These are phyloP conservation scores for Daedaleopsis sinensis DNA, from an alignment of 768 basidiomycete species.

Conservation along the genomic window DNA sequence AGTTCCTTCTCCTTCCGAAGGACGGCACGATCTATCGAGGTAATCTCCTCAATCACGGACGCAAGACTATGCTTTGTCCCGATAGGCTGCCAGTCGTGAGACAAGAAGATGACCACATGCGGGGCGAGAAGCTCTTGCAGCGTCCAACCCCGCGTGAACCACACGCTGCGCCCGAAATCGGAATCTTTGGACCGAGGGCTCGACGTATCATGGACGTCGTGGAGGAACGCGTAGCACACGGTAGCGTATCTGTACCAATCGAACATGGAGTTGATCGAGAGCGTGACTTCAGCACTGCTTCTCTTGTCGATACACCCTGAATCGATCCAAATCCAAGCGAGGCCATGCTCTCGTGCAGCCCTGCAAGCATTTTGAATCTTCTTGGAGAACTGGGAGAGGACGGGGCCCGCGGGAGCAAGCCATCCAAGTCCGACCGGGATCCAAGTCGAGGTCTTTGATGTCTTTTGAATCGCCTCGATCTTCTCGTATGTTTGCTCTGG, in stretches of 20 bases:
- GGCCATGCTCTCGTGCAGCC: neutral
- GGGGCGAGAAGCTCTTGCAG: constrained; percentile 10
- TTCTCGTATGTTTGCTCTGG: neutral
- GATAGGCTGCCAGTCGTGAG: neutral
- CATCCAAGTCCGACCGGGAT: too few relatives aligned
- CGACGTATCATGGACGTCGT: neutral
- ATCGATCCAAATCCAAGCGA: neutral
- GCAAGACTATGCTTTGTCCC: constrained; percentile 3
- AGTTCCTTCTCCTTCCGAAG: neutral
- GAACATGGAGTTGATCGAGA: constrained; percentile 1
- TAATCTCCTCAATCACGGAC: neutral
- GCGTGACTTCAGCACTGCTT: neutral
- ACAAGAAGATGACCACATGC: constrained; percentile 5
- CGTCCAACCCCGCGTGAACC: constrained; percentile 12
- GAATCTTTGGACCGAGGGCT: neutral
- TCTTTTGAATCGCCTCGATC: neutral
- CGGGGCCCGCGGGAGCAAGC: neutral
- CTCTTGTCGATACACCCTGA: neutral
- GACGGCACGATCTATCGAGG: constrained; percentile 1
- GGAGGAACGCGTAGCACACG: neutral
- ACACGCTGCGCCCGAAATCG: constrained; percentile 1
- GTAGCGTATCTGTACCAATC: neutral
- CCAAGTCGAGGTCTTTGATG: neutral
- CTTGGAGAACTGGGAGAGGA: neutral
- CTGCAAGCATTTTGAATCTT: neutral